Percentiles rank a stretch among this genome's conserved stretches.
These are phyloP conservation scores for Dothideomycetidae sp. DNA, from an alignment of 2,329 filamentous ascomycete species.

Conservation along the genomic window DNA sequence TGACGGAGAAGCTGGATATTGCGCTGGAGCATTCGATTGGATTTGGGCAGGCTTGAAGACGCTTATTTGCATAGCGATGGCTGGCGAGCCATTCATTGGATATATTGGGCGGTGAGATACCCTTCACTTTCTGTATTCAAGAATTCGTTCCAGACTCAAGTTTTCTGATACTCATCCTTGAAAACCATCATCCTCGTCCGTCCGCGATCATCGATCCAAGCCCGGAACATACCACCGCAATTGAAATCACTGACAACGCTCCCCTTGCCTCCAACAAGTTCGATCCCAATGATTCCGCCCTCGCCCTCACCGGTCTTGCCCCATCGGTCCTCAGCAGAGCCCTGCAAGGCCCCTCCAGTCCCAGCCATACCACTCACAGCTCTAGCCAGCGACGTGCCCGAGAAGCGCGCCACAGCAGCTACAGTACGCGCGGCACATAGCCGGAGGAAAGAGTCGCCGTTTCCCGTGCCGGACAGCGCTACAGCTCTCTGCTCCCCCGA, in stretches of 20 bases:
- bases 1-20: slow-evolving; percentile 64
- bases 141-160: too few relatives aligned
- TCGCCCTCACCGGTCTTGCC: slow-evolving; percentile 60
- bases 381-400: slow-evolving; percentile 32
- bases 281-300: slow-evolving; percentile 75
- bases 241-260: slow-evolving; percentile 66
- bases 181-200: slow-evolving; percentile 45
- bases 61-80: too few relatives aligned
- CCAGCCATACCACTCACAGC: slow-evolving; percentile 56
- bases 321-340: slow-evolving; percentile 62
- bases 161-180: slow-evolving; percentile 26
- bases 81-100: too few relatives aligned
- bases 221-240: slow-evolving; percentile 76
- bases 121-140: too few relatives aligned
- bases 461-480: slow-evolving; percentile 39
- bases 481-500: slow-evolving; percentile 17
- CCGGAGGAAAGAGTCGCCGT: slow-evolving; percentile 76
- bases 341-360: slow-evolving; percentile 56
- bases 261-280: slow-evolving; percentile 36
- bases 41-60: slow-evolving; percentile 13
- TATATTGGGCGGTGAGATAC: too few relatives aligned
- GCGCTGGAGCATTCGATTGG: slow-evolving; percentile 56
- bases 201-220: slow-evolving; percentile 54
- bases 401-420: slow-evolving; percentile 57
- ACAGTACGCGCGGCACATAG: slow-evolving; percentile 56